These are phyloP conservation scores for Aspergillus quadrilineatus DNA, from an alignment of 2,329 filamentous ascomycete genomes.

Conservation along the genomic window DNA sequence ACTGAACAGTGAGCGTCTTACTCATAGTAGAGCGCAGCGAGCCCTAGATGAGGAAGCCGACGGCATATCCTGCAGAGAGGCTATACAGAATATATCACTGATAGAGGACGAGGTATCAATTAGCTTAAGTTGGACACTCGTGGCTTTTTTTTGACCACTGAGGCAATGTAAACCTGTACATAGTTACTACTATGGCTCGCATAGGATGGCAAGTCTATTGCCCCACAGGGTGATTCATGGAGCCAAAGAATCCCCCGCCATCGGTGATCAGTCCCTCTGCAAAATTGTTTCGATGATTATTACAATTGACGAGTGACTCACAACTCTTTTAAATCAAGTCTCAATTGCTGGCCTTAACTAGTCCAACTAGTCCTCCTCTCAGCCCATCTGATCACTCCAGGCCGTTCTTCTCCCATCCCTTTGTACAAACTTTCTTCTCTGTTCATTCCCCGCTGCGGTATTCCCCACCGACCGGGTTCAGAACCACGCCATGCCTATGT, in stretches of 20 bases:
- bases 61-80: too few species aligned
- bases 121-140: too few species aligned
- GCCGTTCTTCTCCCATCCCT: slow-evolving; percentile 1
- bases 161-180: too few species aligned
- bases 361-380: not conserved
- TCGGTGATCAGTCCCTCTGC: slow-evolving; percentile 7
- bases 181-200: too few species aligned
- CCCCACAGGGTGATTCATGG: too few species aligned
- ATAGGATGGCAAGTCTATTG: too few species aligned
- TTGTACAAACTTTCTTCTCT: slow-evolving; percentile 1
- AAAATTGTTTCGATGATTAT: not conserved
- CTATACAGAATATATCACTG: too few species aligned
- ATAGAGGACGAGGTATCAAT: too few species aligned
- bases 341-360: slow-evolving; percentile 12
- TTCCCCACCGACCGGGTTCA: slow-evolving; percentile 4
- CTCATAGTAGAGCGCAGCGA: too few species aligned
- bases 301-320: slow-evolving; percentile 13
- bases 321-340: slow-evolving; percentile 10
- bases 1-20: too few species aligned
- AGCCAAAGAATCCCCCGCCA: slow-evolving; percentile 2
- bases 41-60: too few species aligned
- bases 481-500: slow-evolving; percentile 39
- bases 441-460: slow-evolving; percentile 8
- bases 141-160: too few species aligned
- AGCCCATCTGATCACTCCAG: not conserved